Base-by-base conservation (phyloP, 306 rosid genomes). In the Trifolium dubium region DNA sequence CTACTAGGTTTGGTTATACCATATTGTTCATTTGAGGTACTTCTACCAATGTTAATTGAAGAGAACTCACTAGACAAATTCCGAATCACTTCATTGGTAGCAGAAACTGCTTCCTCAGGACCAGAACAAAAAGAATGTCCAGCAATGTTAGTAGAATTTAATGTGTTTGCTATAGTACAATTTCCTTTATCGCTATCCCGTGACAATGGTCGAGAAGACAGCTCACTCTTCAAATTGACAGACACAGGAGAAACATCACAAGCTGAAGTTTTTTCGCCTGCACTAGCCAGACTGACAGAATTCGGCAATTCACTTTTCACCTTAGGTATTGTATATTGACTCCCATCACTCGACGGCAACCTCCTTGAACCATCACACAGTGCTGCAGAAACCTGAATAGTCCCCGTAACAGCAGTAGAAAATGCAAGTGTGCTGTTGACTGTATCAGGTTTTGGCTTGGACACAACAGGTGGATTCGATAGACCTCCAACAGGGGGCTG, bases 331-430 rank as follows among this genome's bases (percentile, higher is more conserved):
- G 83, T 56, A 76, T 68, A 66, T 58, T 72, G 81, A 82, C 80
- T 77, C 54, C 85, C 95, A 55, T 84, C 97, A 81, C 72, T 66
- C 4, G 73, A 75, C 6, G 80, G 65, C 41, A 80, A 84, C 74
- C 79, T 80, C 78, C 83, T 87, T 49, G 85, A 85, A 55, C 67
- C 83, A 80, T 89, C 94, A 77, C 77, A 50, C 29, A 83, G 81
- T 79, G 82, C 43, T 46, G 69, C 66, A 63, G 87, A 76, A 79
- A 82, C 75, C 80, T 75, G 85, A 78, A 70, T 49, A 50, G 83
- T 41, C 51, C 89, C 81, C 11, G 82, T 85, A 85, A 85, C 89
- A 63, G 91, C 91, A 13, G 90, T 73, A 32, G 97, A 83, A 82
- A 83, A 82, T 67, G 85, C 84, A 75, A 80, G 55, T 10, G 87